A percentile compares a stretch with the other conserved stretches of the same genome.
phyloP scores from a whole-genome alignment of 1,284 basidiomycete species.

The Ustilago curta region DNA sequence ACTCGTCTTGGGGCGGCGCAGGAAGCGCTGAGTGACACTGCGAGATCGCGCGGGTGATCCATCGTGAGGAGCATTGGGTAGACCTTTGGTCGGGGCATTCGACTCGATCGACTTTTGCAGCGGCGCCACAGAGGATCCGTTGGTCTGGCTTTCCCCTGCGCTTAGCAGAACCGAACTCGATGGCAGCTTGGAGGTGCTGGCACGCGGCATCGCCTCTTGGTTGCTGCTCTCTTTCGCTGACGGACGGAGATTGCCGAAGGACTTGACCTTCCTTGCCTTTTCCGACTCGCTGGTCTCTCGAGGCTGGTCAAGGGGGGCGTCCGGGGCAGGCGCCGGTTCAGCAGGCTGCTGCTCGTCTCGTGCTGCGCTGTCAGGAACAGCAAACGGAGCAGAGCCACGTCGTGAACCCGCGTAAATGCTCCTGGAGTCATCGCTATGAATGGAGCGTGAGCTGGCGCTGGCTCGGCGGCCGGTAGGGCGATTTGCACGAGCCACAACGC shows the following conservation, averaged over 20 bases:
- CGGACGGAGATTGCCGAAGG: conserved; percentile 35
- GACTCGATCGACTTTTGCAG: neutral
- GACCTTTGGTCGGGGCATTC: conserved; percentile 1
- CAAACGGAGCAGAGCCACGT: conserved; percentile 29
- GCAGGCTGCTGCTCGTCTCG: conserved; percentile 8
- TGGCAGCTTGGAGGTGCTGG: conserved; percentile 30
- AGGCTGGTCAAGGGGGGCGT: conserved; percentile 4
- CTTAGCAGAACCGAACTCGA: conserved; percentile 10
- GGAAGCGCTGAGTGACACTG: conserved; percentile 19
- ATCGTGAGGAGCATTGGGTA: conserved; percentile 1
- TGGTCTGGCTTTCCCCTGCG: neutral
- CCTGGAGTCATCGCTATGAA: conserved; percentile 42
- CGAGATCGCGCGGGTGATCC: conserved; percentile 9
- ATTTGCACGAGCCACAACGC: conserved; percentile 15
- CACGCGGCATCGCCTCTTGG: conserved; percentile 32
- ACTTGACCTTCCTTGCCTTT: conserved; percentile 43
- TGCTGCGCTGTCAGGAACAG: conserved; percentile 8
- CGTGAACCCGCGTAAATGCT: conserved; percentile 27
- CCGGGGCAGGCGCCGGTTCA: neutral
- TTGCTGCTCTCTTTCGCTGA: conserved; percentile 4
- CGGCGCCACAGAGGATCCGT: neutral
- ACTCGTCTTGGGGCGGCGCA: conserved; percentile 42
- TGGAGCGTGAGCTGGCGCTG: conserved; percentile 37
- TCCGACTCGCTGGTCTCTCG: conserved; percentile 20
- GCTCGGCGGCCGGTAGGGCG: conserved; percentile 36